Conservation (phyloP, 768 basidiomycete genomes). For the Crucibulum laeve region DNA sequence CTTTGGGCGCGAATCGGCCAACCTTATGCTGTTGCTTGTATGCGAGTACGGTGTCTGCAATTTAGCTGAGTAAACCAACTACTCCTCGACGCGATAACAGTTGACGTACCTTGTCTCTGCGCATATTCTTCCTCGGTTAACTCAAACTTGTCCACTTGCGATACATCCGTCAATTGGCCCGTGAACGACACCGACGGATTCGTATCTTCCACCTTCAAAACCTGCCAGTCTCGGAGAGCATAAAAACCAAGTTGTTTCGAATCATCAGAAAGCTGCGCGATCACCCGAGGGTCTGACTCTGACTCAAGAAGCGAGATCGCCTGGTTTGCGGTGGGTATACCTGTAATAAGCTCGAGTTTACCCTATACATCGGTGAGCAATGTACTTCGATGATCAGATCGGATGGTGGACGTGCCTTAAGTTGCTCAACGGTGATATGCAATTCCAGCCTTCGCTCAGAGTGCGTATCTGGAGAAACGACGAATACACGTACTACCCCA, state of each 20-base stretch:
- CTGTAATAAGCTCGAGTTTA: slow-evolving; percentile 90
- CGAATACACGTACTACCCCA: slow-evolving; percentile 58
- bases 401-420: slow-evolving; percentile 51
- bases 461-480: slow-evolving; percentile 83
- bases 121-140: slow-evolving; percentile 80
- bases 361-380: slow-evolving; percentile 31
- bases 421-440: slow-evolving; percentile 65
- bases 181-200: slow-evolving; percentile 74
- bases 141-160: slow-evolving; percentile 91
- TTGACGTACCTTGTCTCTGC: slow-evolving; percentile 63
- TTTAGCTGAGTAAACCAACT: slow-evolving; percentile 1
- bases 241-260: slow-evolving; percentile 68
- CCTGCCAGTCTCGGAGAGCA: slow-evolving; percentile 70
- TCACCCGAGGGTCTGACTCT: slow-evolving; percentile 42
- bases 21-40: slow-evolving; percentile 87
- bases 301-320: slow-evolving; percentile 57
- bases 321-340: slow-evolving; percentile 76
- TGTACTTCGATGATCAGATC: slow-evolving; percentile 3
- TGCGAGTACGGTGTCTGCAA: slow-evolving; percentile 80
- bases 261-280: slow-evolving; percentile 64
- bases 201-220: slow-evolving; percentile 76
- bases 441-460: slow-evolving; percentile 86
- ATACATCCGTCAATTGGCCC: slow-evolving; percentile 82
- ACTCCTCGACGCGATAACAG: too few species aligned
- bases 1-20: slow-evolving; percentile 76